Evolutionary conservation across 495 filamentous ascomycete species (phyloP).

Genomic region (Bryoglossum gracile): DNA sequence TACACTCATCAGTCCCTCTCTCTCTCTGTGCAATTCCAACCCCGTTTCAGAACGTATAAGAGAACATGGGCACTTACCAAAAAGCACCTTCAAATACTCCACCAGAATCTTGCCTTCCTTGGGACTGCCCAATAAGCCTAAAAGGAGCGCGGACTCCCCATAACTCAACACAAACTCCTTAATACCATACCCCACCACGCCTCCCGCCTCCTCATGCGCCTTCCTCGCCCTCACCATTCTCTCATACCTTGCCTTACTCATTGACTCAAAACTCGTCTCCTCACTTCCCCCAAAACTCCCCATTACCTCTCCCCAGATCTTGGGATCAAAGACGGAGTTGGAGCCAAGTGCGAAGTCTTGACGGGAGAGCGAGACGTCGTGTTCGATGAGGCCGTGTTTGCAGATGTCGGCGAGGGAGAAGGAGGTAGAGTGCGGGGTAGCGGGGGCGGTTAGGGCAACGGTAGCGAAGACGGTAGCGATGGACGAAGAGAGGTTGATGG

Average conservation of each 20-base stretch:
- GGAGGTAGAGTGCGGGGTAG: slow-evolving; percentile 1
- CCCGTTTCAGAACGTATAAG: background rate
- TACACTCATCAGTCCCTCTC: background rate
- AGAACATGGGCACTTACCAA: slow-evolving; percentile 10
- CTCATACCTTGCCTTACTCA: slow-evolving; percentile 12
- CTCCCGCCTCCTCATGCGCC: slow-evolving; percentile 8
- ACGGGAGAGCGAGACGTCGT: slow-evolving; percentile 28
- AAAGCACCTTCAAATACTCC: slow-evolving; percentile 14
- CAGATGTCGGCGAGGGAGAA: slow-evolving; percentile 26
- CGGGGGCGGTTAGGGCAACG: slow-evolving; percentile 8
- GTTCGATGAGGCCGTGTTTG: slow-evolving; percentile 27
- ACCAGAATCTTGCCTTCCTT: slow-evolving; percentile 14
- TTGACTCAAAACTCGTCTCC: slow-evolving; percentile 7
- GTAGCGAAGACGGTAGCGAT: slow-evolving; percentile 12
- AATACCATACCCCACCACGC: slow-evolving; percentile 15
- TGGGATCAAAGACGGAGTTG: slow-evolving; percentile 19
- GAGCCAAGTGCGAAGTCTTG: slow-evolving; percentile 25
- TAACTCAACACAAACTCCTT: slow-evolving; percentile 18
- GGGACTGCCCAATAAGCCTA: slow-evolving; percentile 12
- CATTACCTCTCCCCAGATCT: slow-evolving; percentile 8
- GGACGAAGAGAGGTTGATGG: slow-evolving; percentile 24
- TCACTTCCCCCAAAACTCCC: background rate
- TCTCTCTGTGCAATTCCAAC: background rate
- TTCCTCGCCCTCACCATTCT: slow-evolving; percentile 3
- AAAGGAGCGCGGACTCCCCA: slow-evolving; percentile 12